phyloP scores from a whole-genome alignment of 2,329 filamentous ascomycete genomes.

The Ascochyta fabae region DNA sequence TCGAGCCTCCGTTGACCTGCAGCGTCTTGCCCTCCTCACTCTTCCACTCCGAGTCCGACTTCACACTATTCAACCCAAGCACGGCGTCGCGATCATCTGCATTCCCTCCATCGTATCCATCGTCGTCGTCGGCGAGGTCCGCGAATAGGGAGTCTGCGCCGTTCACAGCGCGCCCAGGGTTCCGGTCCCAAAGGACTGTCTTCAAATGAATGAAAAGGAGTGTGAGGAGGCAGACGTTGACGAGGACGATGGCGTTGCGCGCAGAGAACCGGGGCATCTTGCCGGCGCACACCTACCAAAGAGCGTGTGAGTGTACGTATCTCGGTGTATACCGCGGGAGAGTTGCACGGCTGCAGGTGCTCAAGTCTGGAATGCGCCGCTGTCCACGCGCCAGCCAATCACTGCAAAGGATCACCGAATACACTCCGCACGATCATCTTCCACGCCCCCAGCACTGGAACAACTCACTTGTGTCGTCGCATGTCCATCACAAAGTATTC shows the following conservation, averaged over 20 bases:
- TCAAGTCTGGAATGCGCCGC: background rate
- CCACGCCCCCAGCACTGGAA: background rate
- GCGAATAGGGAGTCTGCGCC: slow-evolving; percentile 4
- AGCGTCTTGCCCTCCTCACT: slow-evolving; percentile 20
- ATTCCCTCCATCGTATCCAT: slow-evolving; percentile 8
- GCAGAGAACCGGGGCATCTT: slow-evolving; percentile 42
- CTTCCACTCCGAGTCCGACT: slow-evolving; percentile 2
- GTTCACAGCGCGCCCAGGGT: background rate
- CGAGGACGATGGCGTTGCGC: slow-evolving; percentile 32
- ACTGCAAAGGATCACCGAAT: background rate
- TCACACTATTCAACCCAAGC: slow-evolving; percentile 5
- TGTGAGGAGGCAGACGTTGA: slow-evolving; percentile 34
- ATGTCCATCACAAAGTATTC: background rate
- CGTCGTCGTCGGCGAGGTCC: slow-evolving; percentile 1
- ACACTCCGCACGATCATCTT: background rate
- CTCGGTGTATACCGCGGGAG: background rate
- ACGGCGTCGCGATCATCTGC: slow-evolving; percentile 1
- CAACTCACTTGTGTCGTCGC: background rate
- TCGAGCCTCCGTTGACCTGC: slow-evolving; percentile 18
- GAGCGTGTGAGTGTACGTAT: background rate
- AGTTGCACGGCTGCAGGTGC: background rate
- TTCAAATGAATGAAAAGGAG: slow-evolving; percentile 41
- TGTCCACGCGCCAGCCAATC: slow-evolving; percentile 7
- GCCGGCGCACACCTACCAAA: slow-evolving; percentile 9
- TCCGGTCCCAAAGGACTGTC: slow-evolving; percentile 34